Base-by-base conservation (phyloP, 1,139 yeast species). In the Magnusiomyces ingens region DNA sequence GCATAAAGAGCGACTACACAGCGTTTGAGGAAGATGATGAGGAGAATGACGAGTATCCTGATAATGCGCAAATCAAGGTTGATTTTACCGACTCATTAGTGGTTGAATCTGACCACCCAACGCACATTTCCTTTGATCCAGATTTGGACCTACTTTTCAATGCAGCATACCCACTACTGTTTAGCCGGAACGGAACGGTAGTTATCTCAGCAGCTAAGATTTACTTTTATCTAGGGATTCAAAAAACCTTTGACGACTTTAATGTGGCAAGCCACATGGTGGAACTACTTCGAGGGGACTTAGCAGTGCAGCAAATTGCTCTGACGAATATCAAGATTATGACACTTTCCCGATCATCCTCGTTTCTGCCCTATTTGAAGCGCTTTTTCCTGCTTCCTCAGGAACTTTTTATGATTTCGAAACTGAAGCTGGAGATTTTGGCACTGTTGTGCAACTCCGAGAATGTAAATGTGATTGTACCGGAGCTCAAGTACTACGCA, bases 401-500 rank as follows among this genome's bases (percentile, higher is more conserved):
- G 1, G 96, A 90, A 62, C 62, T 74, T 1, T 52, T 63, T 0
- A 64, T 66, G 0, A 71, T 79, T 5, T 75, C 87, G 12, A 69
- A 70, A 49, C 68, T 77, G 52, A 91, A 90, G 67, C 67, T 91
- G n/a, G 75, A 76, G 50, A 79, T 89, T 26, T 68, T 91, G 48
- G 76, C 91, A 1, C 69, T 75, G 17, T 67, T 89, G 29, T 78
- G 82, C 40, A 75, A 75, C 51, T 80, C 77, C 26, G 67, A 69
- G 2, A 87, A 79, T 59, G 76, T 81, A 50, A 73, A 74, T 45
- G 57, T 62, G 2, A 77, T 88, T 15, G 70, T 85, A n/a, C 74
- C 76, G 29, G 95, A 90, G 66, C 71, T 91, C 44, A 84, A 85
- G 61, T 81, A 81, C 64, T 79, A 82, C 58, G 81, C 87, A 0